Evolutionary conservation across 805 yeast genomes (phyloP), one percentile per base, ranked within the genome.

Genomic region (Candida vaughaniae): DNA sequence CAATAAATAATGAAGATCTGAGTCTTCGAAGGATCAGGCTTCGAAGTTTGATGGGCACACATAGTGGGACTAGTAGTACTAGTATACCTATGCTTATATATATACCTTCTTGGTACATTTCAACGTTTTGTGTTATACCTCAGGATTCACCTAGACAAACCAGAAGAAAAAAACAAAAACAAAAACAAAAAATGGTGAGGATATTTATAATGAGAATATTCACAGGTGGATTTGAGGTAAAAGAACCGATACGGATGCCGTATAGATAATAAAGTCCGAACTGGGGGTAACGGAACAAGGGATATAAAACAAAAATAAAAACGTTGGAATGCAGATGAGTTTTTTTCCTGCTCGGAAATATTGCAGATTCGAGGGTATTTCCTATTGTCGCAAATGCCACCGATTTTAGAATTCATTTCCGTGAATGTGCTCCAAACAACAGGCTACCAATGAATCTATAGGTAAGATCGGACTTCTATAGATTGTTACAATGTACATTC

Each of bases 41-140:
- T 86, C 82, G 55, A 79, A 79, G 43, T 59, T 77, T 35, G 67
- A 72, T 38, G 78, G 83, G 48, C 5, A 51, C 29, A 12, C 39
- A 12, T 11, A 52, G 47, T 7, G 57, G 59, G 16, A 43, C 12
- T 12, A 54, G 42, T 14, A 46, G 22, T 25, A 41, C 23, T 18
- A 38, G 32, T 4, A 53, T 27, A 12, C 35, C 43, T 12, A 49
- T 16, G 15, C 56, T 45, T 19, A 43, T 22, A 26, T 46, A 47
- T 16, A 45, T 32, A 31, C 51, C 47, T n/a, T 18, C 25, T 22
- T 35, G 22, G 34, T 50, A 55, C 59, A 53, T 53, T 5, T 16
- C 22, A 22, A 17, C 18, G 29, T 26, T 26, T 12, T 26, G 29
- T n/a, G 25, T 11, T 8, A 22, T 11, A 22, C 25, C 7, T 8